Evolutionary conservation across 148 eudicot species (phyloP), one percentile per base, ranked within the genome.

Genomic region (Rhododendron simsii): DNA sequence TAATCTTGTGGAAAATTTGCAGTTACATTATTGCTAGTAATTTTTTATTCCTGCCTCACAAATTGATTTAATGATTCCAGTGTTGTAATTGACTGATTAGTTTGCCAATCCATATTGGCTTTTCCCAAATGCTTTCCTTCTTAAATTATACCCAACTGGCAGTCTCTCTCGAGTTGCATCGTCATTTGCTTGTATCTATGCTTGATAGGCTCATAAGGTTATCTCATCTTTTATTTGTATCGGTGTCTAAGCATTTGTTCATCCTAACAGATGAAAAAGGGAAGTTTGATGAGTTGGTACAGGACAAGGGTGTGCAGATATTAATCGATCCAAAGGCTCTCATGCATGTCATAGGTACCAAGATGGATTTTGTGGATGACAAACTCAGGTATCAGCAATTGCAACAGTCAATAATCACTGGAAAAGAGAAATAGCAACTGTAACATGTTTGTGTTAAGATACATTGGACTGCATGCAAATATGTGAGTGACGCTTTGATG

Each of bases 351-450:
- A 93, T 96, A 44, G 98, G 98, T 76, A 95, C 99, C 53, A 88
- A 95, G 90, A 96, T 96, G 99, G 98, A 96, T 89, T 96, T 96
- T 85, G 91, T 96, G 15, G 99, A 96, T 79, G 99, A 95, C 89
- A 96, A 95, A 86, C 94, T 96, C 85, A 93, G 99, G 99, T 96
- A 88, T 48, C 20, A 15, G n/a, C 21, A 15, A 55, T 55, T 55
- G 61, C 61, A 4, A 16, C 61, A 55, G 61, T 55, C 21, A 16
- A 55, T 55, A 55, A 15, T 55, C 61, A 55, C 21, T 7, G 6
- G 61, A 55, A 55, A 55, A 55, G 5, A 55, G 16, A 55, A 55
- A 3, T 55, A 55, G 5, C 21, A 15, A 15, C 61, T 55, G 21
- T 55, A 55, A 55, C 61, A 16, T 55, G 61, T 55, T 55, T 20